Evolutionary conservation across 345 rosid species (phyloP), one percentile per base, ranked within the genome.

Genomic region (Bruguiera gymnorhiza): DNA sequence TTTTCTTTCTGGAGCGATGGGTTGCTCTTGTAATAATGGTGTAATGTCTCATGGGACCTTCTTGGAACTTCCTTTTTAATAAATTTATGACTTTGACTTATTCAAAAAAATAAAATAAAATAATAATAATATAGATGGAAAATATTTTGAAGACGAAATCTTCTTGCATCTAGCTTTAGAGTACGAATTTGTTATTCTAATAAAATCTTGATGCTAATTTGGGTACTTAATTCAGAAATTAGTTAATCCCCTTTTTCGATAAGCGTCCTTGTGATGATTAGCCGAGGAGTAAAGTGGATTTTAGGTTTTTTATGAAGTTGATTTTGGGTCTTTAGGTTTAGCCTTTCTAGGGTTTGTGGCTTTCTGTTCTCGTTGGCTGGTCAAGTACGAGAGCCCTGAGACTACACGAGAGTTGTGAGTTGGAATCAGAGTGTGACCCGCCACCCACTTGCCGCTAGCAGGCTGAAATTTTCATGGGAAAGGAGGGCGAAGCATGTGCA

Each of bases 401-500:
- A 30, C 21, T 13, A 53, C 48, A 48, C 34, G 59, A 60, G 67
- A 50, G 50, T 43, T 43, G 78, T 65, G 81, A 72, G 77, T 77
- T 68, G 75, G 77, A 62, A 65, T 57, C 20, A 20, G 55, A 43
- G 52, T 23, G 68, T 66, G 53, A 51, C 74, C 86, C 82, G 32
- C 78, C n/a, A 15, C 71, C 75, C 80, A 77, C 73, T 74, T 61
- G 76, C 55, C 68, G 52, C 34, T 68, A 55, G 50, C 50, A 19
- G 58, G 20, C 58, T 11, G 50, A 30, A 76, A 76, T 18, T 48
- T 76, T 79, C 60, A 59, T 63, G 76, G 80, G 78, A 75, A 78
- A 73, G 78, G 46, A 77, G 73, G 70, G 78, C 76, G 73, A 52
- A 77, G 84, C 87, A 87, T 85, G 89, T 87, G 95, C 86, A 74